Conservation (phyloP, 2,329 filamentous ascomycete genomes). For the Calonectria pauciramosa region DNA sequence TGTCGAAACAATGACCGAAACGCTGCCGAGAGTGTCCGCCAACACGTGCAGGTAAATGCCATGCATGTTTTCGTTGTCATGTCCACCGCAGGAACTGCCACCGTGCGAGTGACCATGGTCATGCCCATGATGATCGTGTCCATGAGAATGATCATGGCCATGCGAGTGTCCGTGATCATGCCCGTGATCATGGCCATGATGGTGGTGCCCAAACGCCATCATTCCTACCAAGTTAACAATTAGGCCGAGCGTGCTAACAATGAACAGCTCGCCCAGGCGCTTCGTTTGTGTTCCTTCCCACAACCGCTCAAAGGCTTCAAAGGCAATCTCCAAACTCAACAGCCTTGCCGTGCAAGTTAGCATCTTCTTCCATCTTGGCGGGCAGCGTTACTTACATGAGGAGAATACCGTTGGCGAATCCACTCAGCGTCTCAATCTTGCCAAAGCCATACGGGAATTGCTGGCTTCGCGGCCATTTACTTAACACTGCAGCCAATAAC, state of each 20-base stretch:
- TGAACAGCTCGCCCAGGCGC: slow-evolving; percentile 85
- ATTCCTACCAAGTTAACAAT: slow-evolving; percentile 94
- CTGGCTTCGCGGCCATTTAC: slow-evolving; percentile 93
- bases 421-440: slow-evolving; percentile 95
- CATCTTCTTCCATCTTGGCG: background rate
- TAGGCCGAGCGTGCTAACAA: slow-evolving; percentile 89
- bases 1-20: slow-evolving; percentile 94
- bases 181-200: slow-evolving; percentile 59
- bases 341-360: slow-evolving; percentile 66
- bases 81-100: slow-evolving; percentile 54
- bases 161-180: slow-evolving; percentile 43
- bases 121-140: slow-evolving; percentile 58
- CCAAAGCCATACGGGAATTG: slow-evolving; percentile 95
- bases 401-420: slow-evolving; percentile 96
- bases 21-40: slow-evolving; percentile 93
- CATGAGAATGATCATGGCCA: slow-evolving; percentile 48
- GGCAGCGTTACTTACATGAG: slow-evolving; percentile 74
- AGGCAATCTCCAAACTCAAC: slow-evolving; percentile 95
- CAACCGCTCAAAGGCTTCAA: slow-evolving; percentile 91
- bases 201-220: slow-evolving; percentile 82
- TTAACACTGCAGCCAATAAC: slow-evolving; percentile 91
- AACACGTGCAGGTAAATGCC: slow-evolving; percentile 97
- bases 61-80: slow-evolving; percentile 97
- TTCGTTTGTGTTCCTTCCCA: slow-evolving; percentile 87
- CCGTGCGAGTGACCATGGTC: slow-evolving; percentile 56